These are phyloP conservation scores for Lasiodiplodia citricola DNA, from an alignment of 2,329 filamentous ascomycete genomes.

Conservation along the genomic window DNA sequence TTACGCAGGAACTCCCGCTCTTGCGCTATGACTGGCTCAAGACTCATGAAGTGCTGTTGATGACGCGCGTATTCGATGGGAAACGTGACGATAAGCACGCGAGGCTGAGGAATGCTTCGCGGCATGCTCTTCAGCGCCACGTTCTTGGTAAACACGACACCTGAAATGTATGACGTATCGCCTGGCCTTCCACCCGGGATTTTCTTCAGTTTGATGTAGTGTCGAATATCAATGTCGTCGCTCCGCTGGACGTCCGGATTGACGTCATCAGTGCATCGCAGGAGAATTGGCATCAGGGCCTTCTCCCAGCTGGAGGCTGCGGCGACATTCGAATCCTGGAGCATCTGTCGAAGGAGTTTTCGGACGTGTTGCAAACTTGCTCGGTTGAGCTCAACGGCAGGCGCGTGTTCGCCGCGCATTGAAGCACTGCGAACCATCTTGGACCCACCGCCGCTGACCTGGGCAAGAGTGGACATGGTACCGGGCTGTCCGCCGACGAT, in stretches of 20 bases:
- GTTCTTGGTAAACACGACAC: slow-evolving; percentile 97
- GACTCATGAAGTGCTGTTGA: slow-evolving; percentile 94
- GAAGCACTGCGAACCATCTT: slow-evolving; percentile 75
- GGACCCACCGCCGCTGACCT: slow-evolving; percentile 34
- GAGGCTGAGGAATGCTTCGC: slow-evolving; percentile 79
- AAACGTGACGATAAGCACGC: slow-evolving; percentile 92
- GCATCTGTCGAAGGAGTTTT: slow-evolving; percentile 79
- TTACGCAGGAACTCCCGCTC: slow-evolving; percentile 93
- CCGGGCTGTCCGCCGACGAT: slow-evolving; percentile 30
- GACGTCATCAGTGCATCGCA: slow-evolving; percentile 92
- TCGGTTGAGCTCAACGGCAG: slow-evolving; percentile 82
- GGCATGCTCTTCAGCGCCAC: slow-evolving; percentile 96
- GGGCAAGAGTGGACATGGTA: slow-evolving; percentile 15
- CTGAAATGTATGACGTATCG: slow-evolving; percentile 95
- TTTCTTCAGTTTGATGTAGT: slow-evolving; percentile 97
- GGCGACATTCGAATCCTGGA: slow-evolving; percentile 76
- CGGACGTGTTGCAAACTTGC: slow-evolving; percentile 89
- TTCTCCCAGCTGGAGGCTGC: slow-evolving; percentile 83
- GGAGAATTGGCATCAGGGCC: slow-evolving; percentile 84
- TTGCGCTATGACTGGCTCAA: slow-evolving; percentile 95
- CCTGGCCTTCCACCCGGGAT: slow-evolving; percentile 88
- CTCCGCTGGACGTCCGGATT: slow-evolving; percentile 88
- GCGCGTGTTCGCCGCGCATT: slow-evolving; percentile 74
- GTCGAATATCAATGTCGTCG: slow-evolving; percentile 95
- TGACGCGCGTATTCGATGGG: slow-evolving; percentile 95